Base-by-base conservation (phyloP, 2,329 filamentous ascomycete species). In the Pseudogymnoascus sp. region DNA sequence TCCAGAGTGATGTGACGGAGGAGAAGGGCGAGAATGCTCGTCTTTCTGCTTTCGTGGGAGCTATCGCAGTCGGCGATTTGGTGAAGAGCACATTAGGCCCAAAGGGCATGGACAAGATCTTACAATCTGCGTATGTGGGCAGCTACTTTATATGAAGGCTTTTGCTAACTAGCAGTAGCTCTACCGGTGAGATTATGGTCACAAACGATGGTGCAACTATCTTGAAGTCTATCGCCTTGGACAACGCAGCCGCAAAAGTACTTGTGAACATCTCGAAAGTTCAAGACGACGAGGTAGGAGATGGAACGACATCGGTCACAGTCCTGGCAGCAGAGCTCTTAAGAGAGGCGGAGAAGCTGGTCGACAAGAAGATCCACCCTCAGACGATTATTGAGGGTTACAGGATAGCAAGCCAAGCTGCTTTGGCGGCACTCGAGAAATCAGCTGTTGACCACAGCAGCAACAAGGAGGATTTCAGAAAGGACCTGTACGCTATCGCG, bases 321-420 rank as follows among this genome's bases (percentile, higher is more conserved):
- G 94, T 99, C 14, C 81, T 99, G 65, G 92, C 94, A 38, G 94
- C 94, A 63, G 94, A 99, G 79, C 84, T 99, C 63, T 82, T 99
- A 66, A 88, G 94, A 66, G 94, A 99, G 77, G 94, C 94, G 57
- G 94, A 99, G 80, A 93, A 96, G 79, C 84, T 99, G 58, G 91
- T 99, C 68, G 90, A 95, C 79, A 92, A 93, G 81, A 97, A 97
- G 80, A 97, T 99, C 70, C 94, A 99, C 76, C 94, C 94, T 59
- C 94, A 99, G 82, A 97, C 94, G 59, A 99, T 99, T 76, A 99
- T 99, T 72, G 94, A 99, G 73, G 94, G 94, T 59, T 99, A 96
- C 82, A 86, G 94, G 79, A 96, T 99, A 89, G 94, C 94, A 60
- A 96, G 91, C 75, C 82, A 85, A 59, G 93, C 94, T 60, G 92